Conservation (phyloP, 2,329 filamentous ascomycete species). For the Eutypella sp. region DNA sequence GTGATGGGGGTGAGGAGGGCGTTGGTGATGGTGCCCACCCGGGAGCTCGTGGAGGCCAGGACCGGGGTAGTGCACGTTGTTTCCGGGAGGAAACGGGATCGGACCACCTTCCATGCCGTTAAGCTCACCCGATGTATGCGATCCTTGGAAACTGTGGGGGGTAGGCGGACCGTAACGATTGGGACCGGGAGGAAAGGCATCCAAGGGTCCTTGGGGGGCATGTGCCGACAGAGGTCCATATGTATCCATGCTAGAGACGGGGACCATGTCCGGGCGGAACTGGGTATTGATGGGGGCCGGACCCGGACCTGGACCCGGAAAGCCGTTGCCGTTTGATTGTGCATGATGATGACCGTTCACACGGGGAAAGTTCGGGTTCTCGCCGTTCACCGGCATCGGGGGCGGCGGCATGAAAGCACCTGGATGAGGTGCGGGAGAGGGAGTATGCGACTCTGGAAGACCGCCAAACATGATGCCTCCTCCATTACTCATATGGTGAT, state of each 20-base stretch:
- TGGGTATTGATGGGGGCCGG: constrained; percentile 18
- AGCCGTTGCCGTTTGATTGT: constrained; percentile 22
- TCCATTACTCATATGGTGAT: constrained; percentile 43
- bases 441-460: constrained; percentile 50
- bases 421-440: constrained; percentile 51
- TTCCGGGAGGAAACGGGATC: constrained; percentile 35
- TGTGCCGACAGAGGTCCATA: constrained; percentile 18
- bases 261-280: constrained; percentile 21
- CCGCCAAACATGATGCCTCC: constrained; percentile 51
- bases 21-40: constrained; percentile 11
- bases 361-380: constrained; percentile 17
- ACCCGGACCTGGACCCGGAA: constrained; percentile 7
- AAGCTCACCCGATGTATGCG: constrained; percentile 49
- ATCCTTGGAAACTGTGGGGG: constrained; percentile 58
- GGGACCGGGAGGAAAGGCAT: constrained; percentile 28
- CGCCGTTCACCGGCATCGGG: constrained; percentile 19
- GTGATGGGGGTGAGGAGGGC: constrained; percentile 12
- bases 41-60: constrained; percentile 12
- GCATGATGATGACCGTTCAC: constrained; percentile 21
- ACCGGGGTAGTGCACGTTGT: constrained; percentile 22
- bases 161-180: constrained; percentile 47
- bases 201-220: constrained; percentile 24
- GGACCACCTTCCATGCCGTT: constrained; percentile 36
- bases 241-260: constrained; percentile 19
- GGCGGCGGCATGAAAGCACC: constrained; percentile 45